These are phyloP conservation scores for Biscutella laevigata DNA, from an alignment of 441 rosid species.

Conservation along the genomic window DNA sequence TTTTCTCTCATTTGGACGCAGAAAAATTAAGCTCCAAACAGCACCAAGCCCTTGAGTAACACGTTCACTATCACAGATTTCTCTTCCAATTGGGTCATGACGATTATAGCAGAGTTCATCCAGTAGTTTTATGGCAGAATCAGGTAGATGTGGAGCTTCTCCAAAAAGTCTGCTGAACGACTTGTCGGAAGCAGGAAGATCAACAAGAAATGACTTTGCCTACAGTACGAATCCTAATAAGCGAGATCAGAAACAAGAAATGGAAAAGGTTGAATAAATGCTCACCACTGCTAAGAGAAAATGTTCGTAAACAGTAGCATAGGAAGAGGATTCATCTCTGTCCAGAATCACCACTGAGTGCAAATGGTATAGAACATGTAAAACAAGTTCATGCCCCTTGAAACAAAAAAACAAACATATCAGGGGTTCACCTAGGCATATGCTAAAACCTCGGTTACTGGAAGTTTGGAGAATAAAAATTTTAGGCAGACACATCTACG, in stretches of 20 bases:
- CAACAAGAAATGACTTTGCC: constrained; percentile 81
- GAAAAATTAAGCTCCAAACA: constrained; percentile 94
- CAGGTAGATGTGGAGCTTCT: constrained; percentile 85
- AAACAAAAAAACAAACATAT: constrained; percentile 22
- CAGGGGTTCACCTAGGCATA: constrained; percentile 10
- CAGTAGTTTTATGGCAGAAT: constrained; percentile 67
- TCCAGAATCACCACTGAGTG: constrained; percentile 49
- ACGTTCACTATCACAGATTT: constrained; percentile 75
- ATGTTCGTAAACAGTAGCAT: constrained; percentile 62
- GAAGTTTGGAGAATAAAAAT: neutral
- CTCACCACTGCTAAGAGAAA: constrained; percentile 89
- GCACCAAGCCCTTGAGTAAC: constrained; percentile 99
- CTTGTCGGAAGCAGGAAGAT: constrained; percentile 94
- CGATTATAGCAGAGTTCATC: constrained; percentile 79
- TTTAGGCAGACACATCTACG: constrained; percentile 4
- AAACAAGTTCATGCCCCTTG: constrained; percentile 94
- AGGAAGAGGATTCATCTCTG: constrained; percentile 44
- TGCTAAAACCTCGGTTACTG: constrained; percentile 7
- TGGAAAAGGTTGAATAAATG: constrained; percentile 17
- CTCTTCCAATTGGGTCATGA: constrained; percentile 58
- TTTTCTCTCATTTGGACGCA: constrained; percentile 81
- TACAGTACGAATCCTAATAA: constrained; percentile 35
- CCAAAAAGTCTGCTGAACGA: constrained; percentile 94
- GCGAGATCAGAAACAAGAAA: constrained; percentile 22
- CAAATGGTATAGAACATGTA: constrained; percentile 81